Conservation (phyloP, 176 grass and related monocot species). For the Dactylis glomerata region DNA sequence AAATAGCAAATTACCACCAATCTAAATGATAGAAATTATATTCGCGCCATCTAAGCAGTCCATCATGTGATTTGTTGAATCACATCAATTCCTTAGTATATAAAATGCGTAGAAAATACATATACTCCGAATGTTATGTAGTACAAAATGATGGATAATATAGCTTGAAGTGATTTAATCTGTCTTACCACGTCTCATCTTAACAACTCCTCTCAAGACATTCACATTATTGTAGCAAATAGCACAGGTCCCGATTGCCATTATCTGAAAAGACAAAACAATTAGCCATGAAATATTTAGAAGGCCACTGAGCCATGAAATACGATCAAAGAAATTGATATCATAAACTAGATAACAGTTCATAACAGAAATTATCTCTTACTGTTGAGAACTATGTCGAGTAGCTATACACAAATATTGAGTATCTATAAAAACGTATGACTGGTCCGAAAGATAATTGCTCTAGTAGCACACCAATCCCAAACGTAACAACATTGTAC, state of each 20-base stretch:
- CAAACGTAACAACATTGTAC: background rate
- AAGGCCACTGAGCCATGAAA: conserved; percentile 9
- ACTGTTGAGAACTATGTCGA: background rate
- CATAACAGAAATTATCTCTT: background rate
- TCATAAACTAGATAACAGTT: background rate
- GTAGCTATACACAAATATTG: background rate
- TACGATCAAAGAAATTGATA: background rate
- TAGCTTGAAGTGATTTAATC: background rate
- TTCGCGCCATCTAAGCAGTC: background rate
- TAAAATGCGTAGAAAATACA: background rate
- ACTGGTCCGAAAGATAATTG: background rate
- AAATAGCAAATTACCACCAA: background rate
- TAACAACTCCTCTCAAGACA: conserved; percentile 87
- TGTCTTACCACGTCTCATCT: conserved; percentile 96
- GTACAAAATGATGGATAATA: background rate
- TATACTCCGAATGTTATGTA: background rate
- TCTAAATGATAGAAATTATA: background rate
- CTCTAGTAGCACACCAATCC: background rate
- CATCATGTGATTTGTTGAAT: background rate
- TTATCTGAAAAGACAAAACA: conserved; percentile 60
- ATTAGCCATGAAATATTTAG: background rate
- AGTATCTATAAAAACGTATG: background rate
- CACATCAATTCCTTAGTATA: background rate
- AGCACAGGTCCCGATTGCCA: conserved; percentile 92
- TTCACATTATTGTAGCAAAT: conserved; percentile 93